Percentiles rank a stretch among this genome's conserved stretches.
phyloP scores from a whole-genome alignment of 2,329 filamentous ascomycete species.

The Neonectria faginata region DNA sequence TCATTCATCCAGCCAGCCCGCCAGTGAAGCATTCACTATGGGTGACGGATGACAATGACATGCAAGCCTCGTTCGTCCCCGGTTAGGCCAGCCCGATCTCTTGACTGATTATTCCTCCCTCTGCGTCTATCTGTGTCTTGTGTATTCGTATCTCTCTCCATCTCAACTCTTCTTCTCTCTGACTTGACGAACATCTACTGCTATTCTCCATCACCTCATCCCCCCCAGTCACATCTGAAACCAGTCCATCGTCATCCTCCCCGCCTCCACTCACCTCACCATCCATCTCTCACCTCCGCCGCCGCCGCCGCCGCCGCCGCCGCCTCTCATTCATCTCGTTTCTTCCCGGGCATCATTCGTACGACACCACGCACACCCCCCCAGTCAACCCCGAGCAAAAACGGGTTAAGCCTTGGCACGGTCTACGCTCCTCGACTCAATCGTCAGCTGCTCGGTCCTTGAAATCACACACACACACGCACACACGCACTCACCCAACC shows the following conservation, averaged over 20 bases:
- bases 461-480: neutral
- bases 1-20: neutral
- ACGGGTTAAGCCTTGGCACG: neutral
- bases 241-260: constrained; percentile 9
- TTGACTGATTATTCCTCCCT: too few relatives aligned
- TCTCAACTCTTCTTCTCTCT: neutral
- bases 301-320: neutral
- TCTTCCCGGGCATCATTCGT: neutral
- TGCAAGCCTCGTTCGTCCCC: neutral
- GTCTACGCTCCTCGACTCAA: constrained; percentile 6
- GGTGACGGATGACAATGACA: too few relatives aligned
- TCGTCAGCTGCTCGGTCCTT: constrained; percentile 3
- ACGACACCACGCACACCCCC: neutral
- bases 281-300: neutral
- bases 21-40: too few relatives aligned
- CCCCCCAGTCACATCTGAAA: constrained; percentile 30
- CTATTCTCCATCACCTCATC: neutral
- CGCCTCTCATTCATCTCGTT: constrained; percentile 9
- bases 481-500: neutral
- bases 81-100: neutral
- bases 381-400: neutral
- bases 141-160: neutral
- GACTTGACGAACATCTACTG: too few relatives aligned
- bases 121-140: neutral
- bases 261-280: neutral